These are phyloP conservation scores for Phytophthora pluvialis DNA, from an alignment of 352 stramenopile species.

Conservation along the genomic window DNA sequence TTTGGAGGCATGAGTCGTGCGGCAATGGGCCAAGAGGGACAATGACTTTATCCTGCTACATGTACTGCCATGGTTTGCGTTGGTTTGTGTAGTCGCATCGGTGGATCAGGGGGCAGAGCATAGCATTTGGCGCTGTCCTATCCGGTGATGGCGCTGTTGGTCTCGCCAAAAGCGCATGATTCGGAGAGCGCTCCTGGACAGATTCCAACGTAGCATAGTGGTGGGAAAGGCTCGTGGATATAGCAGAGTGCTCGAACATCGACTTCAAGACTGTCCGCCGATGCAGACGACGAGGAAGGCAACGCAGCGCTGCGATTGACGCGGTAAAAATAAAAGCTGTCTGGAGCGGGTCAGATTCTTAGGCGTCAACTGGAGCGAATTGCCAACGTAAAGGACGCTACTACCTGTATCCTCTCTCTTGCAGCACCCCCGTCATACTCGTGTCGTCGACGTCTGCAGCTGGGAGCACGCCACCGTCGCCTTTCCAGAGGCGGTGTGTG, in stretches of 20 bases:
- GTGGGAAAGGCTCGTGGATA: slow-evolving; percentile 15
- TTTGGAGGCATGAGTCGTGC: too few relatives aligned
- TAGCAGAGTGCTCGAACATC: slow-evolving; percentile 9
- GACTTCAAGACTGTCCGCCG: slow-evolving; percentile 5
- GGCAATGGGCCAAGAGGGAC: too few relatives aligned
- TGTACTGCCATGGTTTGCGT: not conserved
- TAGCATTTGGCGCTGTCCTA: slow-evolving; percentile 5
- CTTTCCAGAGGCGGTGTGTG: slow-evolving; percentile 18
- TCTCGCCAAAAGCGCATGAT: slow-evolving; percentile 1
- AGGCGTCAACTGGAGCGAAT: slow-evolving; percentile 3
- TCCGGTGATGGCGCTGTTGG: not conserved
- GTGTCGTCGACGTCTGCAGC: slow-evolving; percentile 8
- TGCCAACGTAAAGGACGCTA: not conserved
- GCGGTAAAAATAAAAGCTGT: too few relatives aligned
- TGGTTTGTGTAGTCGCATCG: slow-evolving; percentile 1
- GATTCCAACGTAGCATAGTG: slow-evolving; percentile 8
- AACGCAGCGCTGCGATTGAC: slow-evolving; percentile 4
- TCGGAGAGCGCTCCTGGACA: not conserved
- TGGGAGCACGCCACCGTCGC: slow-evolving; percentile 20
- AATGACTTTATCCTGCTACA: not conserved
- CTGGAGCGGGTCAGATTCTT: slow-evolving; percentile 6
- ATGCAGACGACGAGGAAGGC: slow-evolving; percentile 10
- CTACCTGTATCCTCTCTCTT: not conserved
- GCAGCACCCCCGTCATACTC: not conserved
- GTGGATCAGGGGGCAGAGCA: not conserved